Evolutionary conservation across 1,284 basidiomycete genomes (phyloP).

Genomic region (Coriolopsis trogii): DNA sequence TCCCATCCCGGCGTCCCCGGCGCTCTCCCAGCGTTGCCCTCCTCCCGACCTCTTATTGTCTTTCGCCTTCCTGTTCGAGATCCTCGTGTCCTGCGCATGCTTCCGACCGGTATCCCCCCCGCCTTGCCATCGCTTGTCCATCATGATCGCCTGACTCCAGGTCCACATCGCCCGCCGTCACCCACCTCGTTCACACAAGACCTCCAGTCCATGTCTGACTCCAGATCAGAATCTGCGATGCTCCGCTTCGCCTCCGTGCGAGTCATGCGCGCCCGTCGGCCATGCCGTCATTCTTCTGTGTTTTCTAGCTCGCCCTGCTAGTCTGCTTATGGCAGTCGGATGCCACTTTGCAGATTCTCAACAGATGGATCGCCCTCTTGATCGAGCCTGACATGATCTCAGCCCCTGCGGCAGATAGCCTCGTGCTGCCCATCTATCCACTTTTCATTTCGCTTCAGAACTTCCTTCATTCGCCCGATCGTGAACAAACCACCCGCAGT

Average conservation of each 20-base stretch:
- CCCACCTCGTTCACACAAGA: slow-evolving; percentile 6
- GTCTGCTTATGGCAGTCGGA: too few relatives aligned
- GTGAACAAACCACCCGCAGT: too few relatives aligned
- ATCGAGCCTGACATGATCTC: slow-evolving; percentile 18
- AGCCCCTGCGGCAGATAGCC: slow-evolving; percentile 20
- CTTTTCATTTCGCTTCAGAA: slow-evolving; percentile 18
- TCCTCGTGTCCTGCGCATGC: slow-evolving; percentile 26
- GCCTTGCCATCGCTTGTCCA: slow-evolving; percentile 3
- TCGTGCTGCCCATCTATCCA: slow-evolving; percentile 15
- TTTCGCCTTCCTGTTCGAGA: slow-evolving; percentile 28
- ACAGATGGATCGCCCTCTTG: slow-evolving; percentile 10
- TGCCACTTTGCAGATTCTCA: slow-evolving; percentile 6
- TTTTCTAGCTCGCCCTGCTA: background rate
- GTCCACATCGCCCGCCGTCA: background rate
- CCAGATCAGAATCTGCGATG: background rate
- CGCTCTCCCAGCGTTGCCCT: slow-evolving; percentile 22
- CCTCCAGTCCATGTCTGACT: too few relatives aligned
- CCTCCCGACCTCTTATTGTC: slow-evolving; percentile 29
- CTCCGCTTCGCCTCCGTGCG: background rate
- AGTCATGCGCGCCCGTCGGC: slow-evolving; percentile 13
- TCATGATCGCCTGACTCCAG: slow-evolving; percentile 14
- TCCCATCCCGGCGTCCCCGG: slow-evolving; percentile 13
- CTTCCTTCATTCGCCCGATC: slow-evolving; percentile 1
- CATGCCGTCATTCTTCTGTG: background rate
- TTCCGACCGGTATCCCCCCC: background rate